phyloP scores from a whole-genome alignment of 805 yeast species.

The Torulaspora indica region DNA sequence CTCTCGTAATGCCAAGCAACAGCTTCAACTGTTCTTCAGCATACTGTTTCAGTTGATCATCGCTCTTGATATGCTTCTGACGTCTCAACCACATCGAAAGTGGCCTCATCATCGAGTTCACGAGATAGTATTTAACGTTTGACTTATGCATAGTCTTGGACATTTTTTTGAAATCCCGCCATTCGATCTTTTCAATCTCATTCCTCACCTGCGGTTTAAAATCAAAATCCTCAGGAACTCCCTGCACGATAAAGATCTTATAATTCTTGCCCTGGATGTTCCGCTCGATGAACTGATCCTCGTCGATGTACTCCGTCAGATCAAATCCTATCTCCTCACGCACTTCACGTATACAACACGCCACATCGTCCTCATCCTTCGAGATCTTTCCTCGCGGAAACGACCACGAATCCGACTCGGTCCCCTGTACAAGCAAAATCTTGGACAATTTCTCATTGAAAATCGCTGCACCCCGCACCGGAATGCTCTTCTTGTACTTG shows the following conservation, averaged over 20 bases:
- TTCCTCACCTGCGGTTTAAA: slow-evolving; percentile 81
- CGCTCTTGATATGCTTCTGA: slow-evolving; percentile 47
- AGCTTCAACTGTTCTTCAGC: slow-evolving; percentile 64
- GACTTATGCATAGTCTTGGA: slow-evolving; percentile 33
- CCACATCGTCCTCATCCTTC: slow-evolving; percentile 81
- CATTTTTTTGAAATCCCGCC: slow-evolving; percentile 59
- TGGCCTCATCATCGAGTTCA: slow-evolving; percentile 42
- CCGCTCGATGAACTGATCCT: slow-evolving; percentile 73
- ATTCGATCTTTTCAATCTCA: slow-evolving; percentile 78
- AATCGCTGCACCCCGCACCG: slow-evolving; percentile 94
- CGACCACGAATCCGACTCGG: slow-evolving; percentile 81
- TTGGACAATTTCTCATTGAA: slow-evolving; percentile 67
- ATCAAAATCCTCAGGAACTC: slow-evolving; percentile 69
- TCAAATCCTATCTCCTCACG: slow-evolving; percentile 93
- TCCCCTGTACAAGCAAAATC: slow-evolving; percentile 76
- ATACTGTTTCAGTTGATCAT: slow-evolving; percentile 53
- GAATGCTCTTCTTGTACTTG: slow-evolving; percentile 80
- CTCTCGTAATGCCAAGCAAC: slow-evolving; percentile 53
- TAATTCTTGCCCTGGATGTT: slow-evolving; percentile 79
- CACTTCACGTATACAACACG: slow-evolving; percentile 89
- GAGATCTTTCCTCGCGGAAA: slow-evolving; percentile 97
- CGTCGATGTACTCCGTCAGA: slow-evolving; percentile 59
- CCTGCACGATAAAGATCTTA: slow-evolving; percentile 70
- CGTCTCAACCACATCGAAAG: slow-evolving; percentile 49
- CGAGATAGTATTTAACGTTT: slow-evolving; percentile 35